phyloP scores from a whole-genome alignment of 768 basidiomycete species.

The Lactarius indigo region DNA sequence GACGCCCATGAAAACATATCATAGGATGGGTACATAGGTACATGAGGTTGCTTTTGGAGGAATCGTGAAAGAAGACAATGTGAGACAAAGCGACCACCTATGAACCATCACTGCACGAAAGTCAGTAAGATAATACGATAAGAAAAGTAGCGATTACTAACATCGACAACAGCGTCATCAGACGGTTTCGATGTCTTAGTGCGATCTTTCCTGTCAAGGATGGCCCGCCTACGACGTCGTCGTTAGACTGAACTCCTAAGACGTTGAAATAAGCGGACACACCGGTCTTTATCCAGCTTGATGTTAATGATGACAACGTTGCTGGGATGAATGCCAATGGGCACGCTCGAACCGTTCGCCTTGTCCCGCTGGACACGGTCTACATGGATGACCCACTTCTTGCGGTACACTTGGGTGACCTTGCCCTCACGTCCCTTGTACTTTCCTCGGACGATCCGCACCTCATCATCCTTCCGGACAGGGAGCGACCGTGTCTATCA shows the following conservation, averaged over 20 bases:
- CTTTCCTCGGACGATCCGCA: slow-evolving; percentile 93
- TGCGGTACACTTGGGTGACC: slow-evolving; percentile 95
- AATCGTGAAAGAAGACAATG: slow-evolving; percentile 31
- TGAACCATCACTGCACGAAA: slow-evolving; percentile 36
- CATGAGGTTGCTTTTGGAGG: slow-evolving; percentile 54
- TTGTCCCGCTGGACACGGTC: slow-evolving; percentile 98
- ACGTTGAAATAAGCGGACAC: slow-evolving; percentile 23
- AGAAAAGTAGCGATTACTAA: slow-evolving; percentile 39
- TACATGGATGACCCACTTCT: slow-evolving; percentile 98
- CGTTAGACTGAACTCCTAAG: neutral
- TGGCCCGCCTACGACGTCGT: slow-evolving; percentile 60
- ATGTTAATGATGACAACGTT: slow-evolving; percentile 92
- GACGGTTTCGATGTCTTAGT: slow-evolving; percentile 52
- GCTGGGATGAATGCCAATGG: slow-evolving; percentile 94
- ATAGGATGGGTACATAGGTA: slow-evolving; percentile 57
- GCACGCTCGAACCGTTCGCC: slow-evolving; percentile 90
- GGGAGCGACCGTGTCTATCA: slow-evolving; percentile 83
- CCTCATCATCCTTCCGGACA: slow-evolving; percentile 97
- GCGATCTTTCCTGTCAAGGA: slow-evolving; percentile 81
- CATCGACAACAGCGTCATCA: slow-evolving; percentile 75
- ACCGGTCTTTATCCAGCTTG: slow-evolving; percentile 92
- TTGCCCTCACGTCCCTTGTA: slow-evolving; percentile 99
- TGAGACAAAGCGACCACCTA: slow-evolving; percentile 30
- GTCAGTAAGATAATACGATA: slow-evolving; percentile 23
- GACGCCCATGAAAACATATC: slow-evolving; percentile 51